A percentile compares a stretch with the other conserved stretches of the same genome.
phyloP scores from a whole-genome alignment of 129 eudicot genomes.

The Flaveria trinervia region DNA sequence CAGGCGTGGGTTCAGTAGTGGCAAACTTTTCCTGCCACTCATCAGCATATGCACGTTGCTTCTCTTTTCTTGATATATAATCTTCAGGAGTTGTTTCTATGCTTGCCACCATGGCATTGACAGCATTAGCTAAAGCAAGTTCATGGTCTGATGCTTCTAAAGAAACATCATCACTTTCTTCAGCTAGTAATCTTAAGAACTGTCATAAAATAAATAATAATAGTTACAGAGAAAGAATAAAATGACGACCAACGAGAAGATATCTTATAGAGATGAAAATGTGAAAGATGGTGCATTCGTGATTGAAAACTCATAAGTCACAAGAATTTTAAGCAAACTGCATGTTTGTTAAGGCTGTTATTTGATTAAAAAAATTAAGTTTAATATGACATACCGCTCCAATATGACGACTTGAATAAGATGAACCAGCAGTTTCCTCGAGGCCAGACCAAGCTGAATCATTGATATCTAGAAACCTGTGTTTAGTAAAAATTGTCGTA shows the following conservation, averaged over 20 bases:
- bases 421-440: conserved; percentile 78
- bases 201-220: conserved; percentile 34
- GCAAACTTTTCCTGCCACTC: conserved; percentile 68
- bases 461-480: conserved; percentile 71
- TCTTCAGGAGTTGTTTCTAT: conserved; percentile 57
- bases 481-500: conserved; percentile 3
- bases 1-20: conserved; percentile 45
- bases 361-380: not conserved
- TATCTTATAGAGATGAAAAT: not conserved
- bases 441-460: conserved; percentile 76
- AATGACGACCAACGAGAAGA: not conserved
- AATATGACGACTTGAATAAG: conserved; percentile 60
- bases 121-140: conserved; percentile 71
- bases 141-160: conserved; percentile 64
- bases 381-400: conserved; percentile 64
- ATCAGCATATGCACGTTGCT: conserved; percentile 72
- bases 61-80: conserved; percentile 53
- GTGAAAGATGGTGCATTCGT: not conserved
- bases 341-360: not conserved
- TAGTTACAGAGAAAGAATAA: conserved; percentile 10
- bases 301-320: not conserved
- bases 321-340: not conserved
- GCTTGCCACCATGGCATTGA: conserved; percentile 75
- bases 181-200: conserved; percentile 79
- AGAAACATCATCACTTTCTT: conserved; percentile 58